Base-by-base conservation (phyloP, 2,329 filamentous ascomycete species). In the Laburnicola sp. region DNA sequence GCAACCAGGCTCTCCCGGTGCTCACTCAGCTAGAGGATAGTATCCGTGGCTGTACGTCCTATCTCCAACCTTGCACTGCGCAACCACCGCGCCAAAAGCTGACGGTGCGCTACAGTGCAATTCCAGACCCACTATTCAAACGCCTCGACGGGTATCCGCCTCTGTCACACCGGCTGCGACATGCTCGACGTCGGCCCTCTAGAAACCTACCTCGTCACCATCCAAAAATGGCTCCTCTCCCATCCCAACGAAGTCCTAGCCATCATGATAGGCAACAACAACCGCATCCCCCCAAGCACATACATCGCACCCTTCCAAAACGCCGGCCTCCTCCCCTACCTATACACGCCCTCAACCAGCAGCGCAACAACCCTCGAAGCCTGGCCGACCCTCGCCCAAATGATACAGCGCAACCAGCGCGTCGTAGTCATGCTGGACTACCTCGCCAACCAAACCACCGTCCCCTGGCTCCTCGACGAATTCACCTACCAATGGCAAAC, bases 401-500 rank as follows among this genome's bases (percentile, higher is more conserved):
- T 73, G 68, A 73, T 73, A 34, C 49, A 69, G 6, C 47, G 21
- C 10, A 62, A 65, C 30, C 60, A 70, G 48, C 62, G 70, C 7
- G 63, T 73, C 2, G 63, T 73, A 4, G 60, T 69, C 2, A 70
- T 68, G 59, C 48, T 73, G 6, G 70, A 72, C 44, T 72, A 72
- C 38, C 49, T 54, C 58, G 89, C 91, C 58, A 86, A 96, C 70
- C 88, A 95, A 73, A 83, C 79, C 0, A 79, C 80, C 21, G 86
- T 90, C 16, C 91, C 92, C 0, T 97, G 90, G 84, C 81, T 96
- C 37, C 79, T 96, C 34, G 89, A 96, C 70, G 81, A 97, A 73
- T 97, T 96, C 76, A 83, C 82, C 4, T 88, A 96, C 66, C 82
- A 95, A 75, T 96, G 89, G 89, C 90, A 97, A 75, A 93, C 91